A percentile compares a stretch with the other conserved stretches of the same genome.
These are phyloP conservation scores for Paecilomyces variotii DNA, from an alignment of 2,329 filamentous ascomycete genomes.

Conservation along the genomic window DNA sequence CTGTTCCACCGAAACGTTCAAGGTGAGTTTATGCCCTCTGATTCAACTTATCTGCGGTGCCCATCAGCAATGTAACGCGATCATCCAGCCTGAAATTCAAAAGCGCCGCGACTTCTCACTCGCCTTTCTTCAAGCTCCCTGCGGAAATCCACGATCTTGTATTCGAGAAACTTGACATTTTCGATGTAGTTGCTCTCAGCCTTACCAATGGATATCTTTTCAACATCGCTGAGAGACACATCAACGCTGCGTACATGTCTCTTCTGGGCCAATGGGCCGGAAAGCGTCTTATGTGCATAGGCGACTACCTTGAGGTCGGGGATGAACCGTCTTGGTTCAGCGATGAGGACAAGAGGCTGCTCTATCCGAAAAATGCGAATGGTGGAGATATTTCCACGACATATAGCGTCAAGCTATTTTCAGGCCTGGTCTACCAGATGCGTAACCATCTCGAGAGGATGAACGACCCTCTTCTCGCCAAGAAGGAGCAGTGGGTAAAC, in stretches of 20 bases:
- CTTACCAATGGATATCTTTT: conserved; percentile 13
- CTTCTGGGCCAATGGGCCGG: conserved; percentile 20
- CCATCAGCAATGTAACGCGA: neutral
- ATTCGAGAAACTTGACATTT: neutral
- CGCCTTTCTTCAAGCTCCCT: neutral
- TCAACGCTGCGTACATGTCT: conserved; percentile 11
- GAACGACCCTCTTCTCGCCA: neutral
- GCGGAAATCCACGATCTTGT: neutral
- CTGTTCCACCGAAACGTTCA: neutral
- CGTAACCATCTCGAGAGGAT: neutral
- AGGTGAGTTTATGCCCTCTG: neutral
- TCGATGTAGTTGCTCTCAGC: conserved; percentile 10
- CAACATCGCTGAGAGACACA: conserved; percentile 9
- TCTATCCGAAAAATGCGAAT: conserved; percentile 10
- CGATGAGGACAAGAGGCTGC: conserved; percentile 6
- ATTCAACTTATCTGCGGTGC: neutral
- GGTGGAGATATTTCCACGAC: conserved; percentile 6
- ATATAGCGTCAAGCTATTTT: neutral
- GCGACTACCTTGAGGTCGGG: conserved; percentile 9
- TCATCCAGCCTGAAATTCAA: neutral
- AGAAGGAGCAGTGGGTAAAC: conserved; percentile 8
- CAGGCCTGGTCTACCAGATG: neutral
- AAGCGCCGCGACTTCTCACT: neutral
- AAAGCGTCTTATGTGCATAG: conserved; percentile 19
- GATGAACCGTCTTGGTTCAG: conserved; percentile 4